phyloP scores from a whole-genome alignment of 139 green algal species.

The Chlorella vulgaris region DNA sequence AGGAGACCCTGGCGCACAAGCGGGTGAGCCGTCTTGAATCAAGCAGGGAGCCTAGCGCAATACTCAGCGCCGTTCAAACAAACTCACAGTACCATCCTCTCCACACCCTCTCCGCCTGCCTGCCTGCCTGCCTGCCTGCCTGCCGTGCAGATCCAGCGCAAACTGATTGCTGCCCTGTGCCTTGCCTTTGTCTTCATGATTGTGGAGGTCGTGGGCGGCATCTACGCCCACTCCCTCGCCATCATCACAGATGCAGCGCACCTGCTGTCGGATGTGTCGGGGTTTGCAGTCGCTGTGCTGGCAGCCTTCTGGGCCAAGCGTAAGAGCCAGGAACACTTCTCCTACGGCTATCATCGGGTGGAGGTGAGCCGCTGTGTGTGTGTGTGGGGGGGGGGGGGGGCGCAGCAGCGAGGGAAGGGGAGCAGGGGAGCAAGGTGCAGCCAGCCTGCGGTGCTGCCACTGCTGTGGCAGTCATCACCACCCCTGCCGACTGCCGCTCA shows the following conservation, averaged over 20 bases:
- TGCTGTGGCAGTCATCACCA: slow-evolving; percentile 55
- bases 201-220: slow-evolving; percentile 46
- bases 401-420: too few relatives aligned
- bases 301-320: slow-evolving; percentile 50
- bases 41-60: too few relatives aligned
- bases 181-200: slow-evolving; percentile 63
- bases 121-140: too few relatives aligned
- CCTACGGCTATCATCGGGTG: slow-evolving; percentile 90
- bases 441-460: not conserved
- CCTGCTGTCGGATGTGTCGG: slow-evolving; percentile 90
- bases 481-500: too few relatives aligned
- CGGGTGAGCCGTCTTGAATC: slow-evolving; percentile 6
- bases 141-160: slow-evolving; percentile 41
- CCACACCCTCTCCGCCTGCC: too few relatives aligned
- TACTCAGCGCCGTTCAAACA: not conserved
- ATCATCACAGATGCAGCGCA: slow-evolving; percentile 96
- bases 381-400: not conserved
- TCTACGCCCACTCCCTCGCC: slow-evolving; percentile 79
- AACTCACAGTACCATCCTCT: not conserved
- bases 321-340: slow-evolving; percentile 38
- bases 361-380: slow-evolving; percentile 56
- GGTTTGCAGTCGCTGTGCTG: slow-evolving; percentile 86
- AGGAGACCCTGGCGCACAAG: slow-evolving; percentile 21
- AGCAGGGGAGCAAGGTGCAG: not conserved
- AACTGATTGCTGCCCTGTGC: slow-evolving; percentile 49